These are phyloP conservation scores for Knufia petricola DNA, from an alignment of 2,329 filamentous ascomycete genomes.

Conservation along the genomic window DNA sequence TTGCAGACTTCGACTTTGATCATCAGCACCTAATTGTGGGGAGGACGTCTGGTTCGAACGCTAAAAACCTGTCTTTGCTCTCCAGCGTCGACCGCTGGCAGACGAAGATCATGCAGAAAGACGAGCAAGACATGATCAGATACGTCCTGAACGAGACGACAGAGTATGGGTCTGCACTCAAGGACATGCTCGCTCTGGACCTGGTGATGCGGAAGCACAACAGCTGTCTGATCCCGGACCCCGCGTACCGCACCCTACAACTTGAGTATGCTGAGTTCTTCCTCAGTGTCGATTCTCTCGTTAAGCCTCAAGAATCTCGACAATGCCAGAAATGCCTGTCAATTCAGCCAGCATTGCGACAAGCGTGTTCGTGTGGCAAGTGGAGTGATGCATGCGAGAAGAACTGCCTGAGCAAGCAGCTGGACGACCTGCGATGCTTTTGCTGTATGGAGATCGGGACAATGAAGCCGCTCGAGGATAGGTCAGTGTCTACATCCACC, in stretches of 20 bases:
- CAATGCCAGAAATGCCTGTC: conserved; percentile 1
- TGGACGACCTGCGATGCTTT: not conserved
- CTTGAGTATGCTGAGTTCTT: conserved; percentile 3
- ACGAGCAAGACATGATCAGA: conserved; percentile 1
- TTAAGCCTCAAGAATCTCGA: not conserved
- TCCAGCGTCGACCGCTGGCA: conserved; percentile 1
- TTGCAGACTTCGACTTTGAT: conserved; percentile 2
- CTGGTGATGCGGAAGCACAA: not conserved
- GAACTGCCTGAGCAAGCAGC: conserved; percentile 2
- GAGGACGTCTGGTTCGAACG: not conserved
- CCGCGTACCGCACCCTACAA: not conserved
- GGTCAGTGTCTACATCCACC: not conserved
- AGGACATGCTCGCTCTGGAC: conserved; percentile 4
- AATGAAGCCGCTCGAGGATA: conserved; percentile 2
- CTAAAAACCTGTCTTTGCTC: not conserved
- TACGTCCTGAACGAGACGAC: conserved; percentile 1
- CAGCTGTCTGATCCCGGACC: not conserved
- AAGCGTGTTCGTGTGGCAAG: not conserved
- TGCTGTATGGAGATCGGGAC: not conserved
- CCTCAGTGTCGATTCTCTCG: conserved; percentile 1
- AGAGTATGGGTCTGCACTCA: not conserved
- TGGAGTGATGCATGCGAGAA: conserved; percentile 4
- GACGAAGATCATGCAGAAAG: not conserved
- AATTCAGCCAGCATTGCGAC: not conserved
- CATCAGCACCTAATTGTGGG: not conserved